Evolutionary conservation across 1,284 basidiomycete genomes (phyloP).

Genomic region (Neolentinus lepideus): DNA sequence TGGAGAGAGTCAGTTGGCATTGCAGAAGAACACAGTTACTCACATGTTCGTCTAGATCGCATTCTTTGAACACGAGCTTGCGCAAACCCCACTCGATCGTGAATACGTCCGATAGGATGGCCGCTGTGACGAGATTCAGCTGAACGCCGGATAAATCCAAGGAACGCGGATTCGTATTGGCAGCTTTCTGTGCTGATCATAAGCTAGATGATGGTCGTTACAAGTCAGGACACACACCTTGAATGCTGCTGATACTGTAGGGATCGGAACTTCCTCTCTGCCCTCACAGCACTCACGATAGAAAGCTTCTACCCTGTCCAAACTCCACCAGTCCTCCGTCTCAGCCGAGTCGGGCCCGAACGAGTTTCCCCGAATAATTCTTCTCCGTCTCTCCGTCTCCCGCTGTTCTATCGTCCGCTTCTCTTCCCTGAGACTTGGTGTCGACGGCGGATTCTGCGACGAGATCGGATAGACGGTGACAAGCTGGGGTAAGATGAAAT

Average conservation of each 20-base stretch:
- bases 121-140: conserved; percentile 61
- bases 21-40: conserved; percentile 14
- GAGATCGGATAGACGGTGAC: conserved; percentile 84
- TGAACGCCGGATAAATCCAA: conserved; percentile 77
- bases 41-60: conserved; percentile 76
- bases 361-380: conserved; percentile 52
- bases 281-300: conserved; percentile 77
- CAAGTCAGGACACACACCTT: conserved; percentile 57
- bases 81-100: conserved; percentile 85
- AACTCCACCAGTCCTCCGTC: conserved; percentile 67
- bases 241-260: conserved; percentile 61
- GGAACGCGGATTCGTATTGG: conserved; percentile 49
- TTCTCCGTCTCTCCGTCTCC: conserved; percentile 53
- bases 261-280: conserved; percentile 65
- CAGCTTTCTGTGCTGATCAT: conserved; percentile 21
- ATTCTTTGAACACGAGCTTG: conserved; percentile 76
- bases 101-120: conserved; percentile 83
- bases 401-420: conserved; percentile 62
- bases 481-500: conserved; percentile 80
- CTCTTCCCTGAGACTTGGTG: conserved; percentile 66
- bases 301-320: conserved; percentile 75
- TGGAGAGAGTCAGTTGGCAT: conserved; percentile 22
- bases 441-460: conserved; percentile 71
- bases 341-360: conserved; percentile 15
- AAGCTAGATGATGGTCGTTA: conserved; percentile 14